Conservation (phyloP, 2,329 filamentous ascomycete species). For the Botryotinia narcissicola region DNA sequence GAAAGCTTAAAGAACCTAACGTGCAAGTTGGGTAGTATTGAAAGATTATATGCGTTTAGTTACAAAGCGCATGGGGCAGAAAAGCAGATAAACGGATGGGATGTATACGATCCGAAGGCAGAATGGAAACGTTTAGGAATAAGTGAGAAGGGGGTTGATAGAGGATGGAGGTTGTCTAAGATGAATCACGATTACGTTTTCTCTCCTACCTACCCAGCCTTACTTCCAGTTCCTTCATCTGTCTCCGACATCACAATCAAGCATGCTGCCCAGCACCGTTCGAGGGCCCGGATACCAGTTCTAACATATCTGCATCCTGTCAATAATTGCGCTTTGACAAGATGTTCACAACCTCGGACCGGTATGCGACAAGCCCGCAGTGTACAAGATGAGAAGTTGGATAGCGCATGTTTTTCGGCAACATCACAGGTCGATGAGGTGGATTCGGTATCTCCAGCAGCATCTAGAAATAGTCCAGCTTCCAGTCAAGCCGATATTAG, state of each 20-base stretch:
- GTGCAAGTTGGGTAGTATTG: slow-evolving; percentile 77
- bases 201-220: slow-evolving; percentile 85
- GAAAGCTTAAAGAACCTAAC: slow-evolving; percentile 80
- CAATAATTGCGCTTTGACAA: slow-evolving; percentile 95
- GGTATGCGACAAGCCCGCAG: slow-evolving; percentile 85
- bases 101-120: slow-evolving; percentile 77
- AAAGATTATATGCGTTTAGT: slow-evolving; percentile 87
- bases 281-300: slow-evolving; percentile 81
- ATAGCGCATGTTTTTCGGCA: slow-evolving; percentile 87
- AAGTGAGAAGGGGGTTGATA: slow-evolving; percentile 64
- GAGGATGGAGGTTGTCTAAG: slow-evolving; percentile 77
- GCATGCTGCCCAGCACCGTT: slow-evolving; percentile 87
- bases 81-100: slow-evolving; percentile 74
- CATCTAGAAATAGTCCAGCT: slow-evolving; percentile 42
- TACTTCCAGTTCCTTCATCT: slow-evolving; percentile 78
- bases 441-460: slow-evolving; percentile 30
- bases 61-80: slow-evolving; percentile 76
- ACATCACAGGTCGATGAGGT: slow-evolving; percentile 34
- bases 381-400: slow-evolving; percentile 91
- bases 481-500: slow-evolving; percentile 53
- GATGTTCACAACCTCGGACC: slow-evolving; percentile 87
- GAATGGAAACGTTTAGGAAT: slow-evolving; percentile 90
- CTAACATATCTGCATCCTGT: slow-evolving; percentile 93
- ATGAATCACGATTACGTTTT: slow-evolving; percentile 91
- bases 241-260: slow-evolving; percentile 98